Percentiles rank a stretch among this genome's conserved stretches.
Conservation (phyloP, 2,329 filamentous ascomycete genomes). For the Penicillium sp. region DNA sequence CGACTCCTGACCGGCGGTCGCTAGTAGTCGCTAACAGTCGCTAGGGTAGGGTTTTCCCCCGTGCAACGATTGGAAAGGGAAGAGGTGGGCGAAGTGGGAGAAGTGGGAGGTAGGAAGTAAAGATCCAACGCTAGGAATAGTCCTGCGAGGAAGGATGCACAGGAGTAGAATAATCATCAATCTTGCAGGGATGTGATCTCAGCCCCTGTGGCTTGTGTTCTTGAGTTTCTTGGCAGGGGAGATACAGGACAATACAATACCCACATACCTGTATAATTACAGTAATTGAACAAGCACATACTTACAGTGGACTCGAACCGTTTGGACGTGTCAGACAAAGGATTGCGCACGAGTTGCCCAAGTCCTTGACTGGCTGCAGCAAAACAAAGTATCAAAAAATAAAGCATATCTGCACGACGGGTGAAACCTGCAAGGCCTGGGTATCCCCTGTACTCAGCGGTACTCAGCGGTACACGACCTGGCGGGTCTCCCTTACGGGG, state of each 20-base stretch:
- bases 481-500: slow-evolving; percentile 18
- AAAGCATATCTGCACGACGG: too few species aligned
- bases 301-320: too few species aligned
- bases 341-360: neutral
- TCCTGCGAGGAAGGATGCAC: neutral
- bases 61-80: neutral
- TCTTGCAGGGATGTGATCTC: slow-evolving; percentile 8
- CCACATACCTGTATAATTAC: too few species aligned
- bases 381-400: too few species aligned
- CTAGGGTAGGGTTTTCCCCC: slow-evolving; percentile 6
- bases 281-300: too few species aligned
- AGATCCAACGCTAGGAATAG: neutral
- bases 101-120: neutral
- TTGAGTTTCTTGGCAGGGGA: slow-evolving; percentile 3
- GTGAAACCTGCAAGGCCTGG: too few species aligned
- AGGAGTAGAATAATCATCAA: neutral
- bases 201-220: slow-evolving; percentile 23
- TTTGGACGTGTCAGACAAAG: neutral
- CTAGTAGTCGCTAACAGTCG: neutral
- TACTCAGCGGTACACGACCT: slow-evolving; percentile 3
- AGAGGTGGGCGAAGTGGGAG: neutral
- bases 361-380: neutral
- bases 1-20: slow-evolving; percentile 14
- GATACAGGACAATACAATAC: too few species aligned
- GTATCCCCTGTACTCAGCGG: neutral